These are phyloP conservation scores for Umbellularia californica DNA, from an alignment of 164 flowering plant species.

Conservation along the genomic window DNA sequence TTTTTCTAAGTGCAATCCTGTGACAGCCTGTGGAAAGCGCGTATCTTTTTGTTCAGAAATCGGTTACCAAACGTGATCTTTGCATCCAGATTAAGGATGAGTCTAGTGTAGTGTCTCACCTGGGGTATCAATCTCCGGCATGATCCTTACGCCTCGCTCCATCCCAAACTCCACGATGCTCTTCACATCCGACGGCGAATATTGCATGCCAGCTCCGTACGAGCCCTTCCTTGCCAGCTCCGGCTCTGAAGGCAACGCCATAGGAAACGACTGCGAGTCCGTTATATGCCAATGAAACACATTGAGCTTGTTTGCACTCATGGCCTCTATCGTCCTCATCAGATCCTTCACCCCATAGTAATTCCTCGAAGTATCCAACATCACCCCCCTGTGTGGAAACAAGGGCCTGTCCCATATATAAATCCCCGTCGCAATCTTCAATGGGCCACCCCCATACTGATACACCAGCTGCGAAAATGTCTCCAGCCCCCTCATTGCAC, in stretches of 20 bases:
- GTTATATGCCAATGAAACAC: constrained; percentile 97
- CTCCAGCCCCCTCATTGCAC: constrained; percentile 89
- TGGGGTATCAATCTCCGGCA: constrained; percentile 84
- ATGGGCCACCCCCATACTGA: constrained; percentile 25
- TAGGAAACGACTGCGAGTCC: constrained; percentile 85
- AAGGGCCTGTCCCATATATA: constrained; percentile 54
- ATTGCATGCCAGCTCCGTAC: constrained; percentile 59
- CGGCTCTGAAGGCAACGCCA: constrained; percentile 78
- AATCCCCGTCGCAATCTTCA: constrained; percentile 43
- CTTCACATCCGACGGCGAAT: constrained; percentile 56
- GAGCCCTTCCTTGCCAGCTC: constrained; percentile 62
- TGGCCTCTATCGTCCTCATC: constrained; percentile 59
- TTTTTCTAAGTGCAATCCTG: too few relatives aligned
- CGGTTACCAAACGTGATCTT: too few relatives aligned
- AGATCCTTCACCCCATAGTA: constrained; percentile 59
- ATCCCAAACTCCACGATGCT: constrained; percentile 62
- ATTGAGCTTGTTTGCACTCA: constrained; percentile 75
- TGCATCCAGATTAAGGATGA: too few relatives aligned
- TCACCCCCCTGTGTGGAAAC: constrained; percentile 62
- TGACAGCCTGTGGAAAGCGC: too few relatives aligned
- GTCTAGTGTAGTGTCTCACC: constrained; percentile 35
- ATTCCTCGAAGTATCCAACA: constrained; percentile 79
- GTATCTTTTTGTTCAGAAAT: too few relatives aligned
- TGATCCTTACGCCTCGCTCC: constrained; percentile 71
- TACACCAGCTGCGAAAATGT: constrained; percentile 84